Base-by-base conservation (phyloP, 2,329 filamentous ascomycete genomes). In the Hymenoscyphus fraxineus region DNA sequence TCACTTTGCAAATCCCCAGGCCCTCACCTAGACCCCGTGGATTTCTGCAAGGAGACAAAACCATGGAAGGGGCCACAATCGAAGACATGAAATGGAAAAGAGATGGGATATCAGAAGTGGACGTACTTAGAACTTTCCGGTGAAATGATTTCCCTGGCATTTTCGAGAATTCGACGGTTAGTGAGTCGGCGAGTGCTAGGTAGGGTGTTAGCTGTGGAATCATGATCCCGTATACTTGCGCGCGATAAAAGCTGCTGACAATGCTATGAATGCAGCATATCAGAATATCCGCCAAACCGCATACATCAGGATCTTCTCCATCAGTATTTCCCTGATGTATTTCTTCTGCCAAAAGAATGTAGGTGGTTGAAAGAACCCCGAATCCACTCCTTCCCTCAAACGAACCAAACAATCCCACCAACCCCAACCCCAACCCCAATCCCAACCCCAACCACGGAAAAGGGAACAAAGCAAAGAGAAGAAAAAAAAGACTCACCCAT, bases 151-250 rank as follows among this genome's bases (percentile, higher is more conserved):
- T 86, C 4, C 94, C 94, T 0, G 91, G 92, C 1, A 81, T 78
- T 66, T 85, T 88, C 15, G 86, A 85, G 68, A 85, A 86, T 66
- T 97, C 92, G 13, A 97, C 87, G 0, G 92, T 97, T 57, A 97
- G 79, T 0, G 90, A 86, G 75, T 93, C 85, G 56, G 86, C 85
- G 38, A 93, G 76, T 44, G 80, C 84, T 61, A 81, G 44, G 19
- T 12, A 10, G 13, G 3, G 13, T 3, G 19, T 54, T 54, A 54
- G 47, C 47, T 22, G 13, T 19, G 47, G 13, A 27, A 13, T 10
- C 44, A 10, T 9, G 19, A 54, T 22, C 22, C 47, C 47, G 13
- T 35, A 35, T 35, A 35, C 35, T 6, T 35, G 35, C 35, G 35
- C 35, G 9, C 35, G 35, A 35, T 6, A 35, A 35, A 35, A 27